Base-by-base conservation (phyloP, 306 rosid genomes). In the Cucumis sativus region DNA sequence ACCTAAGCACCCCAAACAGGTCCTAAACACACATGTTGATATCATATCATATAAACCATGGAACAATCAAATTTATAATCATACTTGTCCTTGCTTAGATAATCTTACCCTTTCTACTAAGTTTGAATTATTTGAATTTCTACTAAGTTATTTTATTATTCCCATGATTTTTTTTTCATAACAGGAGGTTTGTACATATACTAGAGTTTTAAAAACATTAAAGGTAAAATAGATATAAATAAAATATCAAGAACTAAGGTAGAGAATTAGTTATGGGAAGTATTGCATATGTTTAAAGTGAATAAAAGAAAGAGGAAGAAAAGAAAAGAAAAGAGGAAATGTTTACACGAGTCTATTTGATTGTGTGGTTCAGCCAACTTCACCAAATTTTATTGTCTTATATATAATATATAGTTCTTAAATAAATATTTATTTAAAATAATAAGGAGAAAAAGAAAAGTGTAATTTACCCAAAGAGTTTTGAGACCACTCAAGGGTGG, bases 401-500 rank as follows among this genome's bases (percentile, higher is more conserved):
- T 33, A 33, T 33, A 33, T 16, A 20, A 62, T 2, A 62, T 30
- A 41, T 20, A 67, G 51, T 37, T 39, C 12, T 20, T 21, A 10
- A 20, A 43, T 8, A 69, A 43, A 69, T 69, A 14, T 43, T 23
- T 69, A 14, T 11, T 12, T 12, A 49, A 25, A 25, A 71, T 55
- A 33, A 33, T 3, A 4, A 33, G 5, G 59, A 11, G 10, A 5
- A 18, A 16, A 25, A 70, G 8, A 25, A 13, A 14, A 43, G 13
- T 51, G 45, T 51, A 49, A 51, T 51, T 25, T 41, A 13, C 7
- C 23, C 8, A 1, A 28, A 72, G 8, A 28, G 77, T 72, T 52
- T 73, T 9, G 16, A 28, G 15, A 49, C 74, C 80, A 62, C 97
- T 33, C 86, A 80, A 83, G 63, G 63, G 52, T 15, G 87, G 88